Conservation (phyloP, 139 green algal genomes). For the Chlamydomonas incerta region DNA sequence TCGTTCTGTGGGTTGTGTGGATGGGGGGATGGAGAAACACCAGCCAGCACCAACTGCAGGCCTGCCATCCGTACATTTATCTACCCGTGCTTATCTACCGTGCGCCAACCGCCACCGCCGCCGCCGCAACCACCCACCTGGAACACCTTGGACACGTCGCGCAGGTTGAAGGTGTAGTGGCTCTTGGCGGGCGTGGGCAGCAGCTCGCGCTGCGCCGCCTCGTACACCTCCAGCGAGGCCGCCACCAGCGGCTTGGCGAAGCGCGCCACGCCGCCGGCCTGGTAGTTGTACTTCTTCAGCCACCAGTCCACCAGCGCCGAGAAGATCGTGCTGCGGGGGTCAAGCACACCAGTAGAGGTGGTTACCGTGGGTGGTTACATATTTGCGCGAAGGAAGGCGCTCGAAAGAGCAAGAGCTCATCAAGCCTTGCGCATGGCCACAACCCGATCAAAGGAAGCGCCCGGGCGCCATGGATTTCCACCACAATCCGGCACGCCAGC, state of each 20-base stretch:
- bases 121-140: constrained; percentile 48
- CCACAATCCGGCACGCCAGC: too few relatives aligned
- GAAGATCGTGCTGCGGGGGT: constrained; percentile 69
- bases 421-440: too few relatives aligned
- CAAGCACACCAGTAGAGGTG: neutral
- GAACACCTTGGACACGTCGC: constrained; percentile 83
- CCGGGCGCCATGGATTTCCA: too few relatives aligned
- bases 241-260: constrained; percentile 61
- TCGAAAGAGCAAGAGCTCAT: too few relatives aligned
- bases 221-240: constrained; percentile 77
- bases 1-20: too few relatives aligned
- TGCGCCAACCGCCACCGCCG: neutral
- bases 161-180: constrained; percentile 88
- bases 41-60: too few relatives aligned
- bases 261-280: constrained; percentile 57
- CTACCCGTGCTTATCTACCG: neutral
- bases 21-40: too few relatives aligned
- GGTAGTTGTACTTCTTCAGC: constrained; percentile 70
- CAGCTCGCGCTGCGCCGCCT: constrained; percentile 70
- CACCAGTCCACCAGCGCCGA: constrained; percentile 74
- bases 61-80: too few relatives aligned
- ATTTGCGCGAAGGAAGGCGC: neutral
- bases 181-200: constrained; percentile 78
- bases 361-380: neutral
- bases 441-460: too few relatives aligned